Evolutionary conservation across 805 yeast species (phyloP), one percentile per base, ranked within the genome.

Genomic region (Ogataea glucozyma): DNA sequence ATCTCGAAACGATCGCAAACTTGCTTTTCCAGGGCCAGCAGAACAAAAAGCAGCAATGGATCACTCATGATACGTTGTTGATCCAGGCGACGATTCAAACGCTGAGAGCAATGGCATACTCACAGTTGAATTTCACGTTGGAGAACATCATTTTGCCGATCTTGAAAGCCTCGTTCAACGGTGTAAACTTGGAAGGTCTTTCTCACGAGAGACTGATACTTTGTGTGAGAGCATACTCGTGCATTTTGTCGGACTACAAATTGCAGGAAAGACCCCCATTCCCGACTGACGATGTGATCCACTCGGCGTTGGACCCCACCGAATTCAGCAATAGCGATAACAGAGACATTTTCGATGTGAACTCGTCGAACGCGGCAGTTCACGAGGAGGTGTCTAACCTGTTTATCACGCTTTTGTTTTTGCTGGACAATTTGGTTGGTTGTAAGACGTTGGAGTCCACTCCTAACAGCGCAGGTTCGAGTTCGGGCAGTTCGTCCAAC

Each of bases 141-240:
- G 97, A 90, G 52, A 85, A 84, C 53, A 79, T 86, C 4, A 64
- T 93, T 10, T 66, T 85, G 30, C 91, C 89, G 10, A 62, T 91
- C 36, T 68, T 91, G 46, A 79, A 76, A 43, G 62, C 71, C 1
- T 73, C 85, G 5, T 83, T 81, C 54, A 79, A 75, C 54, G 83
- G 85, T 0, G 46, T 67, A 1, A 65, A 69, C 1, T 57, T 84
- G 30, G 97, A 91, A 38, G 73, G 71, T 32, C 55, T 83, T 1
- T 71, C 76, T 2, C 83, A 87, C 17, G 98, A 90, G 56, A 79
- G 81, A 46, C 64, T 88, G 43, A 74, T 83, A 0, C 62, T 93
- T 4, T 83, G 85, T 1, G 73, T 88, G 12, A 78, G 78, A 44
- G 73, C 96, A 2, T 91, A 87, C 56, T 71, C 83, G 37, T 73